Evolutionary conservation across 2,329 filamentous ascomycete genomes (phyloP).

Genomic region (Aureobasidium mangrovei): DNA sequence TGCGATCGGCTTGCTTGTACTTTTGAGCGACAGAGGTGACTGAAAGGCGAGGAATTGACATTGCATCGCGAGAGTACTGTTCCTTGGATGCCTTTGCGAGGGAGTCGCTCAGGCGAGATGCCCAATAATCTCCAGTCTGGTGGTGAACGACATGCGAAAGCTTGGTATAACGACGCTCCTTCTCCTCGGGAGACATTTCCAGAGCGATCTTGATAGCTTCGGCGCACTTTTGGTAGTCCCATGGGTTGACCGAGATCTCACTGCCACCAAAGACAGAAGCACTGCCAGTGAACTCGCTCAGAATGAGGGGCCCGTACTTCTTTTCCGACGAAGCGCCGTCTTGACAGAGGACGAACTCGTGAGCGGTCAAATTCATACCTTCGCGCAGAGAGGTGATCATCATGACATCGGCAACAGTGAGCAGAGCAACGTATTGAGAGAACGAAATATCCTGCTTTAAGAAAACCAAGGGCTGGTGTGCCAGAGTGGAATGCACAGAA

Average conservation of each 20-base stretch:
- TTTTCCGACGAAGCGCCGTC: conserved; percentile 71
- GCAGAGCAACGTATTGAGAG: conserved; percentile 81
- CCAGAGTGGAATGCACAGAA: conserved; percentile 79
- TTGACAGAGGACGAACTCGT: conserved; percentile 90
- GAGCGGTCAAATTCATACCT: conserved; percentile 93
- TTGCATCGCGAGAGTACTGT: conserved; percentile 75
- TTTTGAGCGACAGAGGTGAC: conserved; percentile 53
- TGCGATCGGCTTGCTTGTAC: conserved; percentile 57
- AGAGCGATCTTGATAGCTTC: conserved; percentile 76
- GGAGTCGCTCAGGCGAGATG: conserved; percentile 61
- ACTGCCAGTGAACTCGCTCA: conserved; percentile 93
- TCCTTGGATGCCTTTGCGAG: conserved; percentile 72
- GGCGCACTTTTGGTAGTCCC: conserved; percentile 85
- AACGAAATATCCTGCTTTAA: conserved; percentile 92
- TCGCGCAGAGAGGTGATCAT: conserved; percentile 95
- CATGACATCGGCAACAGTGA: conserved; percentile 80
- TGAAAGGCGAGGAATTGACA: conserved; percentile 76
- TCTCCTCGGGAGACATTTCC: conserved; percentile 70
- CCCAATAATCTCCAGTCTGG: conserved; percentile 82
- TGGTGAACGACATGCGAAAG: conserved; percentile 65
- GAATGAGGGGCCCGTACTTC: conserved; percentile 79
- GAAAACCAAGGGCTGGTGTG: conserved; percentile 88
- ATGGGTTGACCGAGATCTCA: conserved; percentile 83
- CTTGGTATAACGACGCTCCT: conserved; percentile 62
- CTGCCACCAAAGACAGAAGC: conserved; percentile 74